Evolutionary conservation across 169 alveolate genomes (phyloP).

Genomic region (Babesia gibsoni): DNA sequence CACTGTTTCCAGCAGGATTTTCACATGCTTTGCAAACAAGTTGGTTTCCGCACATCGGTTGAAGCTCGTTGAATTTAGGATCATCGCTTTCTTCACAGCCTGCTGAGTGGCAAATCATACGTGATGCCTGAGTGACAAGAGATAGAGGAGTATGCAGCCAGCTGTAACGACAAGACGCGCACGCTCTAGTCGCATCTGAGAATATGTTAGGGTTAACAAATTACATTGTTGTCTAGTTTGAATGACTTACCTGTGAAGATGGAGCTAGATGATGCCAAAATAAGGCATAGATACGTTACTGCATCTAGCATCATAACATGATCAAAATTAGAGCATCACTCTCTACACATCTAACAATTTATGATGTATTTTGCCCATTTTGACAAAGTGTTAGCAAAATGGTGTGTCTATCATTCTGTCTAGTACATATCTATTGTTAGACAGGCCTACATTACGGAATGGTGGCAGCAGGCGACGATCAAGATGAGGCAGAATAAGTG

Average conservation of each 20-base stretch:
- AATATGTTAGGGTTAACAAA: neutral
- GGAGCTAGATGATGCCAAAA: neutral
- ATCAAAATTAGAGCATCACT: too few relatives aligned
- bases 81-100: constrained; percentile 22
- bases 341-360: too few relatives aligned
- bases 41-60: constrained; percentile 50
- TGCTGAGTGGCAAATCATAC: constrained; percentile 42
- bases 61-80: constrained; percentile 13
- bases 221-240: neutral
- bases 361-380: too few relatives aligned
- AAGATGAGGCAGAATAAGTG: too few relatives aligned
- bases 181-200: neutral
- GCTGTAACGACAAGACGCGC: neutral
- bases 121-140: neutral
- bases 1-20: constrained; percentile 17
- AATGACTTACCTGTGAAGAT: neutral
- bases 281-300: neutral
- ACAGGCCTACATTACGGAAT: too few relatives aligned
- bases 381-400: too few relatives aligned
- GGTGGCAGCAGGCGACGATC: too few relatives aligned
- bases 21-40: constrained; percentile 47
- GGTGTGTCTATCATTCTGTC: too few relatives aligned
- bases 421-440: too few relatives aligned
- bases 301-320: neutral
- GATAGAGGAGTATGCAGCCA: neutral